Conservation (phyloP, 257 asterid genomes). For the Fraxinus cuspidata region DNA sequence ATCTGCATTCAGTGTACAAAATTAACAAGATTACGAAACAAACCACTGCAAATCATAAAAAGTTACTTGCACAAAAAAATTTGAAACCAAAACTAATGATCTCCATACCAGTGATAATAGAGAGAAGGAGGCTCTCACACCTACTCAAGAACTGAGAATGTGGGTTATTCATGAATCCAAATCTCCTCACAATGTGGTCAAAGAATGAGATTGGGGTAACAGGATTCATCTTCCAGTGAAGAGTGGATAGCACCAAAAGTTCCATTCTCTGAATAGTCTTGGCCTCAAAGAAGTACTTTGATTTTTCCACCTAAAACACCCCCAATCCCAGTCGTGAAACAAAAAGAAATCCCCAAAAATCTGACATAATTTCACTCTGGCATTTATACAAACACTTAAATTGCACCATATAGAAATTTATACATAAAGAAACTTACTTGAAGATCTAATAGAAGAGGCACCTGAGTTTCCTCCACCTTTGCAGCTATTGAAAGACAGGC, state of each 20-base stretch:
- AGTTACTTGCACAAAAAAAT: background rate
- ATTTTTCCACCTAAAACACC: constrained; percentile 39
- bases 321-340: background rate
- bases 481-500: constrained; percentile 61
- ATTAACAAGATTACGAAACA: background rate
- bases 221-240: constrained; percentile 48
- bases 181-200: constrained; percentile 48
- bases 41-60: background rate
- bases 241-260: constrained; percentile 43
- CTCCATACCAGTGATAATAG: constrained; percentile 39
- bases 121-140: constrained; percentile 43
- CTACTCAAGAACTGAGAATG: constrained; percentile 36
- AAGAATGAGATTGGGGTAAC: constrained; percentile 52
- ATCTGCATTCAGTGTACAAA: constrained; percentile 31
- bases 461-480: constrained; percentile 54
- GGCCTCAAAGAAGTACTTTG: constrained; percentile 46
- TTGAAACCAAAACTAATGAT: background rate
- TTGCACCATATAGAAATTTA: background rate
- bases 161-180: constrained; percentile 29
- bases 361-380: background rate
- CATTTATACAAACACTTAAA: constrained; percentile 25
- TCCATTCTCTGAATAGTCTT: constrained; percentile 53
- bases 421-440: constrained; percentile 37
- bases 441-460: constrained; percentile 49
- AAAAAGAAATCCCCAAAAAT: background rate